These are phyloP conservation scores for Waltergamsia citrina DNA, from an alignment of 2,329 filamentous ascomycete genomes.

Conservation along the genomic window DNA sequence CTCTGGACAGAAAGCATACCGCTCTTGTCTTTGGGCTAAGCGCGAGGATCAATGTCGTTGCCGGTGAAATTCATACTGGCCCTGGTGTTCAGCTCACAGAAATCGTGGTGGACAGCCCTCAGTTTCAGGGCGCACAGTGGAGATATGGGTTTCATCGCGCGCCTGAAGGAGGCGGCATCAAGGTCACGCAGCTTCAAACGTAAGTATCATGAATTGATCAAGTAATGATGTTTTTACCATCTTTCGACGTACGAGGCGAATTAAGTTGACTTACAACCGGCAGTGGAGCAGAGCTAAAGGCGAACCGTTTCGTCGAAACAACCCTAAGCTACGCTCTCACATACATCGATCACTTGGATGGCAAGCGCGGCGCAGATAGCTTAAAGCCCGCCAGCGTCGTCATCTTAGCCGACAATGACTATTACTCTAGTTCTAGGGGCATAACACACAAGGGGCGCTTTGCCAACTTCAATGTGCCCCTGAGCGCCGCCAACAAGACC, in stretches of 20 bases:
- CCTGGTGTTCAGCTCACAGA: constrained; percentile 57
- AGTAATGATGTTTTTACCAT: background rate
- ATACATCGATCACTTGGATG: constrained; percentile 51
- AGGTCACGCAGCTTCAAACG: constrained; percentile 70
- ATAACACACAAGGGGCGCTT: constrained; percentile 42
- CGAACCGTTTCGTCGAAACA: constrained; percentile 87
- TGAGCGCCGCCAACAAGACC: constrained; percentile 83
- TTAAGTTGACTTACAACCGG: constrained; percentile 3
- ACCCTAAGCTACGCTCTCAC: constrained; percentile 80
- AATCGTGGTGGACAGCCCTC: constrained; percentile 82
- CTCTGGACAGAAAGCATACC: constrained; percentile 79
- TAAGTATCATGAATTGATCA: constrained; percentile 53
- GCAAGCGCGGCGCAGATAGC: constrained; percentile 41
- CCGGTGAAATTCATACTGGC: constrained; percentile 46
- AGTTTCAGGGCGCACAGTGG: constrained; percentile 84
- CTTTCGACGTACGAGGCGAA: background rate
- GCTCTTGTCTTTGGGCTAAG: constrained; percentile 62
- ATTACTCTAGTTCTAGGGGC: constrained; percentile 62
- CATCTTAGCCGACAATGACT: constrained; percentile 90
- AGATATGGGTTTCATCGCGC: constrained; percentile 69
- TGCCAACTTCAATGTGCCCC: constrained; percentile 64
- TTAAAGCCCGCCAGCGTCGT: constrained; percentile 67
- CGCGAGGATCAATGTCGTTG: constrained; percentile 57
- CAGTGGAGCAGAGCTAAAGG: constrained; percentile 33
- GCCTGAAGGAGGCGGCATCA: constrained; percentile 66